These are phyloP conservation scores for Aspergillus viridinutans DNA, from an alignment of 2,329 filamentous ascomycete genomes.

Conservation along the genomic window DNA sequence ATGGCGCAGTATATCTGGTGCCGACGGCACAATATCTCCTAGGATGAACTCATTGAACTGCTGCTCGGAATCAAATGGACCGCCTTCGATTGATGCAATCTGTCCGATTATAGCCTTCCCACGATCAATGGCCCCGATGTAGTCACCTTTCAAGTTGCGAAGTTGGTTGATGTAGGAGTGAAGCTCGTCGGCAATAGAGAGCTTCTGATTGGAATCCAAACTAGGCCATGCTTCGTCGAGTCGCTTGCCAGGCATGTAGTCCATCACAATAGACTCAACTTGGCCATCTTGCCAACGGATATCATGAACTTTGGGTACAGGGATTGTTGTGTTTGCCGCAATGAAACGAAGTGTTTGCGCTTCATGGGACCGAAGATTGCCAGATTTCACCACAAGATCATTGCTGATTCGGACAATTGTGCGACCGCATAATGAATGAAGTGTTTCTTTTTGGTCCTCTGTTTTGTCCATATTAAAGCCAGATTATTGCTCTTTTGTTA, in stretches of 20 bases:
- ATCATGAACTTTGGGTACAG: conserved; percentile 11
- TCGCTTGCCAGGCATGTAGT: conserved; percentile 16
- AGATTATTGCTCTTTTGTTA: no score
- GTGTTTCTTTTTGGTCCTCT: no score
- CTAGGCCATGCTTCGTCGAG: conserved; percentile 16
- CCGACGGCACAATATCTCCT: conserved; percentile 6
- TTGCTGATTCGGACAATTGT: no score
- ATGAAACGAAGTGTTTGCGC: no score
- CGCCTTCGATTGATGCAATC: conserved; percentile 11
- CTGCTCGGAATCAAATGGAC: conserved; percentile 21
- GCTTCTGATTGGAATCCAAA: conserved; percentile 11
- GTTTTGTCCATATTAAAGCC: no score
- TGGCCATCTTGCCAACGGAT: conserved; percentile 7
- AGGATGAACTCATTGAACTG: conserved; percentile 19
- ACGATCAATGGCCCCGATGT: conserved; percentile 14
- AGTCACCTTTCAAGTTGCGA: conserved; percentile 12
- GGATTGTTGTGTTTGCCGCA: conserved; percentile 9
- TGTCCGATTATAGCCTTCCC: conserved; percentile 14
- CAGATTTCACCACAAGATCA: no score
- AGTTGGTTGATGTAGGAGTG: conserved; percentile 12
- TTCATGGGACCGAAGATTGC: no score
- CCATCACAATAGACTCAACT: conserved; percentile 8
- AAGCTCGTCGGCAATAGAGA: conserved; percentile 13
- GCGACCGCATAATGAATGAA: no score
- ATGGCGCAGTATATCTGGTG: conserved; percentile 10